Evolutionary conservation across 371 early-diverging fungal species (phyloP).

Genomic region (Mucor sp.): DNA sequence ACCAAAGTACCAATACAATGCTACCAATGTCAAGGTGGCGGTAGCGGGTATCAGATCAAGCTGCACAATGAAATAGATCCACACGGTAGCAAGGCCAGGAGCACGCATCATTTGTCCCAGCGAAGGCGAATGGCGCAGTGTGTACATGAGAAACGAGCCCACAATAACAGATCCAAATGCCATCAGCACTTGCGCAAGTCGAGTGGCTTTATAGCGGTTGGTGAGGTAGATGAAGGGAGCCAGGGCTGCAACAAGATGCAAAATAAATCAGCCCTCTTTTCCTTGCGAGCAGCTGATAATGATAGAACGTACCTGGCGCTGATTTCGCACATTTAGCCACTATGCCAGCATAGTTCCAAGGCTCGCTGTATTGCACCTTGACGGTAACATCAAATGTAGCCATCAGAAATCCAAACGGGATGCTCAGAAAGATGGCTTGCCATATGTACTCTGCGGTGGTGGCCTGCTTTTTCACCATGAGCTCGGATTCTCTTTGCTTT

Average conservation of each 20-base stretch:
- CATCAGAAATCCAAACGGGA: slow-evolving; percentile 58
- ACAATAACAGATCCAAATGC: slow-evolving; percentile 36
- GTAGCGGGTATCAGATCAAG: slow-evolving; percentile 58
- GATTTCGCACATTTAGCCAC: slow-evolving; percentile 40
- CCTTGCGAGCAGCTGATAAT: too few relatives aligned
- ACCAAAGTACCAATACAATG: slow-evolving; percentile 58
- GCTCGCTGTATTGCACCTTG: slow-evolving; percentile 59
- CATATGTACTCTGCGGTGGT: slow-evolving; percentile 50
- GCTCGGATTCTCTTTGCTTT: slow-evolving; percentile 38
- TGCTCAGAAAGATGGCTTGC: slow-evolving; percentile 57
- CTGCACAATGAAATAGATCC: slow-evolving; percentile 63
- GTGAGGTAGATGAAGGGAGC: slow-evolving; percentile 57
- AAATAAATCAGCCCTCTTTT: neutral
- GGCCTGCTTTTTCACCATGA: slow-evolving; percentile 17
- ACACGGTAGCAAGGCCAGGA: slow-evolving; percentile 62
- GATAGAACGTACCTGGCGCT: slow-evolving; percentile 51
- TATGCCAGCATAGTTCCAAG: slow-evolving; percentile 44
- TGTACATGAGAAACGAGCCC: slow-evolving; percentile 59
- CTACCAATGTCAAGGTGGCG: slow-evolving; percentile 47
- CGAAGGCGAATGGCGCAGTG: slow-evolving; percentile 58
- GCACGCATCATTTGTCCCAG: slow-evolving; percentile 66
- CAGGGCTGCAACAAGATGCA: slow-evolving; percentile 34
- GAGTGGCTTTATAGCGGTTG: slow-evolving; percentile 50
- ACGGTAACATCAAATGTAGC: slow-evolving; percentile 62
- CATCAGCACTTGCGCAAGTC: slow-evolving; percentile 49